Evolutionary conservation across 1,139 yeast species (phyloP).

Genomic region (Diutina mesorugosa): DNA sequence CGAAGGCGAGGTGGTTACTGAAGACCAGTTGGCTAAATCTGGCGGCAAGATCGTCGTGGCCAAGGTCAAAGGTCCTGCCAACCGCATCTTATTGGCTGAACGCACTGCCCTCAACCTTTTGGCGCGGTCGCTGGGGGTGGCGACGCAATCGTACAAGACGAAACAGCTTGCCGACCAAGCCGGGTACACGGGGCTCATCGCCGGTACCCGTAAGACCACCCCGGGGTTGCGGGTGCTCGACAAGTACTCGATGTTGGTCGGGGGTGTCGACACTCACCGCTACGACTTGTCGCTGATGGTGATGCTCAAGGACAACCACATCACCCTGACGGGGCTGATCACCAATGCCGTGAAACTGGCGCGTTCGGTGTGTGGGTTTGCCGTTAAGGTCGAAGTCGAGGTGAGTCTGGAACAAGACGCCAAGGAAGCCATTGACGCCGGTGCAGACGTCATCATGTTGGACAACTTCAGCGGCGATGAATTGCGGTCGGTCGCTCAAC

Average conservation of each 20-base stretch:
- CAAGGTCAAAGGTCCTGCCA: slow-evolving; percentile 66
- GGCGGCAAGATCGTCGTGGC: slow-evolving; percentile 65
- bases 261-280: slow-evolving; percentile 89
- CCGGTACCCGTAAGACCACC: slow-evolving; percentile 97
- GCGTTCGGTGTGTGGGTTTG: slow-evolving; percentile 72
- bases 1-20: slow-evolving; percentile 50
- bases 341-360: slow-evolving; percentile 74
- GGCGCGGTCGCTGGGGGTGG: slow-evolving; percentile 80
- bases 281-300: slow-evolving; percentile 91
- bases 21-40: slow-evolving; percentile 25
- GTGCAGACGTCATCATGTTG: slow-evolving; percentile 93
- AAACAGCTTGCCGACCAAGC: slow-evolving; percentile 47
- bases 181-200: slow-evolving; percentile 78
- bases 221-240: slow-evolving; percentile 85
- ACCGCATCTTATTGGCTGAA: slow-evolving; percentile 69
- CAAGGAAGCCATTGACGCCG: slow-evolving; percentile 82
- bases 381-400: slow-evolving; percentile 87
- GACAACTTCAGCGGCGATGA: slow-evolving; percentile 73
- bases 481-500: slow-evolving; percentile 51
- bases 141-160: slow-evolving; percentile 60
- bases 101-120: slow-evolving; percentile 75
- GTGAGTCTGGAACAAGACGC: slow-evolving; percentile 79
- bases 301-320: slow-evolving; percentile 90
- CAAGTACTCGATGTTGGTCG: slow-evolving; percentile 89
- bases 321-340: slow-evolving; percentile 86